Percentiles rank a stretch among this genome's conserved stretches.
Conservation (phyloP, 192 early-diverging fungal species). For the Umbelopsis sp. region DNA sequence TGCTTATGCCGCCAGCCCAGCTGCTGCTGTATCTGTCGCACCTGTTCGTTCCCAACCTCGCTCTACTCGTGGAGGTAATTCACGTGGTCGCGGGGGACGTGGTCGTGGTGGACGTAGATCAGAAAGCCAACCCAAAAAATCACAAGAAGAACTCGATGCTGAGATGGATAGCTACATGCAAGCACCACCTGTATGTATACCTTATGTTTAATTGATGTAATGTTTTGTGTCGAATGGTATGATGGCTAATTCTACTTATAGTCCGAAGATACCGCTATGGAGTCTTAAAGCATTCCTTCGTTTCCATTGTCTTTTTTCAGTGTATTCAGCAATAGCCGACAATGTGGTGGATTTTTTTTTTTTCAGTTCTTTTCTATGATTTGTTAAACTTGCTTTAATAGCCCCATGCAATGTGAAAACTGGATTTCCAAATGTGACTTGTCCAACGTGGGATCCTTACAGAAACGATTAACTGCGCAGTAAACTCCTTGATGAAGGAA, state of each 20-base stretch:
- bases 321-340: too few species aligned
- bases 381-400: too few species aligned
- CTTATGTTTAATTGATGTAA: neutral
- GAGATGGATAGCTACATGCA: conserved; percentile 62
- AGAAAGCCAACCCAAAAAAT: conserved; percentile 16
- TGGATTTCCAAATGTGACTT: too few species aligned
- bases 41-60: conserved; percentile 17
- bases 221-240: neutral
- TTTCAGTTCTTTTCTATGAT: too few species aligned
- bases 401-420: too few species aligned
- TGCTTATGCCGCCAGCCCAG: neutral
- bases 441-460: too few species aligned
- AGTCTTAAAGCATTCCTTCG: neutral
- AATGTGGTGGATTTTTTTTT: too few species aligned
- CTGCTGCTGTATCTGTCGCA: neutral
- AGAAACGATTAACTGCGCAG: too few species aligned
- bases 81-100: conserved; percentile 29
- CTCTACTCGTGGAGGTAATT: conserved; percentile 16
- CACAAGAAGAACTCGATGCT: conserved; percentile 54
- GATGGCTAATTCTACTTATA: neutral
- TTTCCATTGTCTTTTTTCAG: neutral
- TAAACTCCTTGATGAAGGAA: too few species aligned
- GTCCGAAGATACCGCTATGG: conserved; percentile 10
- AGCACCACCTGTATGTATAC: conserved; percentile 10
- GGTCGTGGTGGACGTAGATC: conserved; percentile 20